Percentiles rank a stretch among this genome's conserved stretches.
phyloP scores from a whole-genome alignment of 805 yeast genomes.

The Yarrowia bubula region DNA sequence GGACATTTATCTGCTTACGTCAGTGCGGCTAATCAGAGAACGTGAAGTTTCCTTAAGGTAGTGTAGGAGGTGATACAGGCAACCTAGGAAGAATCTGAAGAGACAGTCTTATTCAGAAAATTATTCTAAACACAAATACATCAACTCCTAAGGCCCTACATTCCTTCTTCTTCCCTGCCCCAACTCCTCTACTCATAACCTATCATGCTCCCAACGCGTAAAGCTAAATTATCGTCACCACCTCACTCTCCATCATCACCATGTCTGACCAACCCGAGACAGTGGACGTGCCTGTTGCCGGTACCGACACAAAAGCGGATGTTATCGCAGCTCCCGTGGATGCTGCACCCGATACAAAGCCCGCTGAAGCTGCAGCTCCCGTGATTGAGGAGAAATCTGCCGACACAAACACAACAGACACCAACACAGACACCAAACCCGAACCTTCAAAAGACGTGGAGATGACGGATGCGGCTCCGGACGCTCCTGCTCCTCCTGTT shows the following conservation, averaged over 20 bases:
- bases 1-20: too few relatives aligned
- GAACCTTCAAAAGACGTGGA: not conserved
- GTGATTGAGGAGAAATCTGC: not conserved
- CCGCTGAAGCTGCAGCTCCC: not conserved
- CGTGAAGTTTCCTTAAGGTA: too few relatives aligned
- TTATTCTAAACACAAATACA: not conserved
- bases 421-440: not conserved
- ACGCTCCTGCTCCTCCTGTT: not conserved
- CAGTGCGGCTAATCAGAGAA: too few relatives aligned
- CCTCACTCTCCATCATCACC: not conserved
- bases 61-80: too few relatives aligned
- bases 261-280: constrained; percentile 1
- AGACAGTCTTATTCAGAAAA: too few relatives aligned
- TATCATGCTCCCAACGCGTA: not conserved
- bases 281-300: not conserved
- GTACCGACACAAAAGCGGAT: not conserved
- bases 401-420: not conserved
- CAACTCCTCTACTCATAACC: not conserved
- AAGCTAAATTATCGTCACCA: not conserved
- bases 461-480: not conserved
- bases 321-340: not conserved
- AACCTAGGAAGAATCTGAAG: too few relatives aligned
- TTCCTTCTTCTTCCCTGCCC: not conserved
- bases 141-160: too few relatives aligned
- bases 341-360: not conserved